These are phyloP conservation scores for Fusarium subtropicale DNA, from an alignment of 2,329 filamentous ascomycete genomes.

Conservation along the genomic window DNA sequence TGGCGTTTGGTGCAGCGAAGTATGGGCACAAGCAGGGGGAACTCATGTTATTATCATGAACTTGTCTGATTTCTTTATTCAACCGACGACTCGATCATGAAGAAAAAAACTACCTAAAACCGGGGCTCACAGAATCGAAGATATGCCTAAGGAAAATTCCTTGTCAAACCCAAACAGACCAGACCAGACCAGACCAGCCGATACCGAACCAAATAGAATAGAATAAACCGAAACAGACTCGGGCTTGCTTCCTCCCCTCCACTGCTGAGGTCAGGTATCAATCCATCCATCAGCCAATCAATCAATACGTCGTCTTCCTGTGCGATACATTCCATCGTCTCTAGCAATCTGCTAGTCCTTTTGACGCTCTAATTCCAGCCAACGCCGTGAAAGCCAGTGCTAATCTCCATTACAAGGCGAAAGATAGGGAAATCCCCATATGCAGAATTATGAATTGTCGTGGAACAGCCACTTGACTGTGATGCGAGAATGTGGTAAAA, in stretches of 20 bases:
- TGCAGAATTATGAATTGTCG: constrained; percentile 33
- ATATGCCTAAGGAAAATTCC: constrained; percentile 29
- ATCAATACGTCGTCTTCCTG: constrained; percentile 26
- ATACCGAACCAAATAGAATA: constrained; percentile 15
- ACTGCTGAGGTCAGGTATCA: constrained; percentile 26
- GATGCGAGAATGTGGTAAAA: constrained; percentile 6
- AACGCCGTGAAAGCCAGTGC: constrained; percentile 42
- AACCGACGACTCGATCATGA: constrained; percentile 38
- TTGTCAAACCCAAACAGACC: constrained; percentile 15
- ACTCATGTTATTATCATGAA: constrained; percentile 38
- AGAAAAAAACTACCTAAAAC: constrained; percentile 39
- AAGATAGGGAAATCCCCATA: constrained; percentile 25
- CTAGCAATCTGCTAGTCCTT: constrained; percentile 19
- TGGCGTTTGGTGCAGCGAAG: constrained; percentile 15
- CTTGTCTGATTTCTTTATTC: constrained; percentile 34
- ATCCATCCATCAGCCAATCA: constrained; percentile 23
- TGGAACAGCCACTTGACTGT: constrained; percentile 24
- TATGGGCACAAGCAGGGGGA: constrained; percentile 14
- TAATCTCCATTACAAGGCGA: constrained; percentile 36
- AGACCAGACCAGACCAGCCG: constrained; percentile 10
- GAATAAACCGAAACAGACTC: constrained; percentile 28
- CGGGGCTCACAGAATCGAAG: constrained; percentile 34
- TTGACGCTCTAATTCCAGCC: constrained; percentile 41
- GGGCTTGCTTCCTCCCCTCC: constrained; percentile 22
- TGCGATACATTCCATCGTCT: constrained; percentile 31